phyloP scores from a whole-genome alignment of 805 yeast species.

The Zygoascus bituminiphila region DNA sequence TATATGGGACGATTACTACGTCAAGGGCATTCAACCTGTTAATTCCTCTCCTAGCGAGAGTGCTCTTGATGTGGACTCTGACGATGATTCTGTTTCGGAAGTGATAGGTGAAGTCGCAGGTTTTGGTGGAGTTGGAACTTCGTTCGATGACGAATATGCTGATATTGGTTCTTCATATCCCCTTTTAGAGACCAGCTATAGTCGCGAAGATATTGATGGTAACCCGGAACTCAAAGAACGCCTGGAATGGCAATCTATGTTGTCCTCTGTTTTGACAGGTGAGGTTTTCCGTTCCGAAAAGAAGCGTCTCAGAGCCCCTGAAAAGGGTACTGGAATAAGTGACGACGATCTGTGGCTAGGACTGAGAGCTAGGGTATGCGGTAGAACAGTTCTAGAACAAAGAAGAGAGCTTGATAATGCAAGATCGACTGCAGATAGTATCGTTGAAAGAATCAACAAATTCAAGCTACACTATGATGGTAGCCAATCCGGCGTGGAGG shows the following conservation, averaged over 20 bases:
- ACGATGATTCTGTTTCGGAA: slow-evolving; percentile 24
- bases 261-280: slow-evolving; percentile 83
- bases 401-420: slow-evolving; percentile 56
- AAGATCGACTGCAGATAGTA: slow-evolving; percentile 62
- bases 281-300: slow-evolving; percentile 91
- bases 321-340: slow-evolving; percentile 34
- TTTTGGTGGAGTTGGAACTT: slow-evolving; percentile 27
- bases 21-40: slow-evolving; percentile 47
- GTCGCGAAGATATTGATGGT: slow-evolving; percentile 15
- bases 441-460: slow-evolving; percentile 58
- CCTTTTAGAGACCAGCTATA: slow-evolving; percentile 14
- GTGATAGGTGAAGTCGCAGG: slow-evolving; percentile 20
- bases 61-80: slow-evolving; percentile 26
- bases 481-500: slow-evolving; percentile 21
- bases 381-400: slow-evolving; percentile 76
- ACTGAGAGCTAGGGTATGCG: slow-evolving; percentile 69
- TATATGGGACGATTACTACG: slow-evolving; percentile 60
- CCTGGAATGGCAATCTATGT: slow-evolving; percentile 93
- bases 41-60: slow-evolving; percentile 24
- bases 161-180: slow-evolving; percentile 16
- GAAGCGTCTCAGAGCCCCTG: slow-evolving; percentile 37
- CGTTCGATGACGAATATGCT: slow-evolving; percentile 27
- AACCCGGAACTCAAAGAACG: slow-evolving; percentile 47
- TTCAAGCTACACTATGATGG: slow-evolving; percentile 39
- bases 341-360: slow-evolving; percentile 80